phyloP scores from a whole-genome alignment of 2,329 filamentous ascomycete genomes.

The Colletotrichum sp. region DNA sequence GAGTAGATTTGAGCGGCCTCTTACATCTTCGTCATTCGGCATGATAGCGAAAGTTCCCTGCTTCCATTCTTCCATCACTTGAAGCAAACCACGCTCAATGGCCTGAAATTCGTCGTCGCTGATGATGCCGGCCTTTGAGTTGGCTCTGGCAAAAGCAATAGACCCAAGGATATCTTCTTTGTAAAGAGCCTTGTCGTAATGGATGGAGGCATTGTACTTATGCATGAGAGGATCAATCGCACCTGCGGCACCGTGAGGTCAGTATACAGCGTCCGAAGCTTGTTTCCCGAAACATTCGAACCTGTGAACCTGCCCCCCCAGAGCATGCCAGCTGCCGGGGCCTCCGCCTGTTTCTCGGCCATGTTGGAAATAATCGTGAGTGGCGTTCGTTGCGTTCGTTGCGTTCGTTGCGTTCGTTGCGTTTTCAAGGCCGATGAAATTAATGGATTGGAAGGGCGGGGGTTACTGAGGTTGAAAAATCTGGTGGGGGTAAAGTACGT shows the following conservation, averaged over 20 bases:
- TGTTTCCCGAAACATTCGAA: slow-evolving; percentile 28
- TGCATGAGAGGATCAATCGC: slow-evolving; percentile 24
- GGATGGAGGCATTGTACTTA: slow-evolving; percentile 69
- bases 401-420: neutral
- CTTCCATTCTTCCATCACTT: slow-evolving; percentile 32
- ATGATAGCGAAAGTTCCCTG: slow-evolving; percentile 28
- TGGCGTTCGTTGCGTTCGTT: neutral
- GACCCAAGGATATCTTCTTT: slow-evolving; percentile 69
- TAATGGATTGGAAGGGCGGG: neutral
- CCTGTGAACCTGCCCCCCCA: slow-evolving; percentile 44
- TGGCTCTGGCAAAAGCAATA: slow-evolving; percentile 69
- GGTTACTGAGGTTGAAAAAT: too few relatives aligned
- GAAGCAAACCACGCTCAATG: slow-evolving; percentile 65
- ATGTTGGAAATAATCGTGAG: neutral
- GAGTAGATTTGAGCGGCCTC: slow-evolving; percentile 1
- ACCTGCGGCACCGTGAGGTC: neutral
- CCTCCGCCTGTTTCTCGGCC: slow-evolving; percentile 27
- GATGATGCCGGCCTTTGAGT: slow-evolving; percentile 65
- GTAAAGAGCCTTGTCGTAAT: slow-evolving; percentile 69
- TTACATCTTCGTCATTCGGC: slow-evolving; percentile 18
- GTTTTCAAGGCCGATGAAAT: neutral
- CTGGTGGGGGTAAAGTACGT: too few relatives aligned
- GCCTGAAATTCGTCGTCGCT: slow-evolving; percentile 65
- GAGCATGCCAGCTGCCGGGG: slow-evolving; percentile 27
- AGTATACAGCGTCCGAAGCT: neutral